Evolutionary conservation across 2,329 filamentous ascomycete species (phyloP), one percentile per base, ranked within the genome.

Genomic region (Colletotrichum siamense): DNA sequence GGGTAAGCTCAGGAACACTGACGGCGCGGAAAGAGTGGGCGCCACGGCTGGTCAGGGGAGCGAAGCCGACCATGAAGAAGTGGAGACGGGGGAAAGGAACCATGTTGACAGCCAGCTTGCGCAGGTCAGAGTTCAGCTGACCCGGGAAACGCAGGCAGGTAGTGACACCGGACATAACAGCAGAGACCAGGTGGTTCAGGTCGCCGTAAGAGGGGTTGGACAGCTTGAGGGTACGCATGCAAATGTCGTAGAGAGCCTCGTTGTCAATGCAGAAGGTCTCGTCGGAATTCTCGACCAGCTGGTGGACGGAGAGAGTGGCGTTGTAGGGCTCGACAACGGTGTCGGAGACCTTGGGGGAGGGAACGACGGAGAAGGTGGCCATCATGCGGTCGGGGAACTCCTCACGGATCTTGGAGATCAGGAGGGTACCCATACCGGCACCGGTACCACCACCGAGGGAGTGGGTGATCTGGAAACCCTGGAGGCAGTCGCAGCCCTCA

Each of bases 181-280:
- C 96, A 79, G 97, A 99, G 86, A 99, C 97, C 81, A 99, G 94
- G 92, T 99, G 95, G 95, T 99, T 99, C 83, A 99, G 91, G 89
- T 99, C 97, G 87, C 97, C 97, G 89, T 99, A 99, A 52, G 96
- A 98, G 85, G 97, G 97, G 92, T 98, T 96, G 86, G 94, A 94
- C 86, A 99, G 95, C 95, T 99, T 99, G 81, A 99, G 94, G 79
- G 97, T 99, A 87, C 96, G 95, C 95, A 98, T 98, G 95, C 97
- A 99, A 85, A 99, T 99, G 86, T 99, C 97, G 92, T 99, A 99
- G 82, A 99, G 94, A 87, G 97, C 97, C 93, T 99, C 96, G 92
- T 99, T 99, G 89, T 99, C 97, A 88, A 99, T 99, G 91, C 97
- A 99, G 94, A 98, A 99, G 87, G 97, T 99, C 95, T 98, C 96